These are phyloP conservation scores for Bisporella sp. DNA, from an alignment of 2,329 filamentous ascomycete species.

Conservation along the genomic window DNA sequence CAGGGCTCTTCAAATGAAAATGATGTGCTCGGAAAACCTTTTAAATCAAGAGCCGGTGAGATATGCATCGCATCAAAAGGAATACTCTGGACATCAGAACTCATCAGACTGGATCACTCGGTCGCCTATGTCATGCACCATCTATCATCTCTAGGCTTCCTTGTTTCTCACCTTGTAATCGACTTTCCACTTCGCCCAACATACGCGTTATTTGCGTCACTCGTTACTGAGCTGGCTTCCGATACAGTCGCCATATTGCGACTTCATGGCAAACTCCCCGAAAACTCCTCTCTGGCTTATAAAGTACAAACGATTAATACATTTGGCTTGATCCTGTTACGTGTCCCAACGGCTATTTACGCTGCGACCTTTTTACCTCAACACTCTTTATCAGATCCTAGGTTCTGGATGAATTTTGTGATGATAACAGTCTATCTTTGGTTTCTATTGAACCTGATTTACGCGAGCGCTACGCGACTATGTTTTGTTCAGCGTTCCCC, in stretches of 20 bases:
- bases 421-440: background rate
- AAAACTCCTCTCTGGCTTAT: slow-evolving; percentile 3
- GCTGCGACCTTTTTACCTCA: background rate
- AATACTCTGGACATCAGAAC: slow-evolving; percentile 6
- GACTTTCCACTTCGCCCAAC: background rate
- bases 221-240: slow-evolving; percentile 5
- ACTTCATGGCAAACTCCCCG: slow-evolving; percentile 3
- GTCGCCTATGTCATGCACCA: slow-evolving; percentile 1
- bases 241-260: slow-evolving; percentile 1
- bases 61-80: slow-evolving; percentile 6
- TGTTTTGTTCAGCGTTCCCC: too few relatives aligned
- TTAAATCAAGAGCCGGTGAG: slow-evolving; percentile 2
- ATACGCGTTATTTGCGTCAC: slow-evolving; percentile 5
- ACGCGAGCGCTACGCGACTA: background rate
- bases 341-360: slow-evolving; percentile 1
- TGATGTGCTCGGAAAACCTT: background rate
- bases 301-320: background rate
- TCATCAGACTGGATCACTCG: slow-evolving; percentile 6
- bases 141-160: background rate
- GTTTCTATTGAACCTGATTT: background rate
- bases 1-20: background rate
- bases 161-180: background rate
- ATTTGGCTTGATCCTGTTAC: background rate
- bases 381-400: background rate
- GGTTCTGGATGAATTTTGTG: slow-evolving; percentile 2